These are phyloP conservation scores for Pterocarpus macrocarpus DNA, from an alignment of 306 rosid species.

Conservation along the genomic window DNA sequence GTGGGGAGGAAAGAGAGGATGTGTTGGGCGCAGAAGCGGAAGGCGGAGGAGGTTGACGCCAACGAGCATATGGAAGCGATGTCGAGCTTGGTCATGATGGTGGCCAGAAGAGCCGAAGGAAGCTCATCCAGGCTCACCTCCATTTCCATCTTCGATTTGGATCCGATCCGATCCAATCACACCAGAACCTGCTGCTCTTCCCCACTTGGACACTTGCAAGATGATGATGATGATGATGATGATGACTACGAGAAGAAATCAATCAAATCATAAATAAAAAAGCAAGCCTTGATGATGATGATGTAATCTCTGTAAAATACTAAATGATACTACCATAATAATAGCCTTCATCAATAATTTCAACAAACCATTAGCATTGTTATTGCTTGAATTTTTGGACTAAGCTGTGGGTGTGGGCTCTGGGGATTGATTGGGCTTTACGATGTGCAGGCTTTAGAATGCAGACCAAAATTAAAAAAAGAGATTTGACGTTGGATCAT, in stretches of 20 bases:
- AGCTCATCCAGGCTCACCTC: conserved; percentile 65
- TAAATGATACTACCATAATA: too few relatives aligned
- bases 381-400: too few relatives aligned
- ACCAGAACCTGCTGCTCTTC: background rate
- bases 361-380: too few relatives aligned
- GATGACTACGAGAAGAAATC: background rate
- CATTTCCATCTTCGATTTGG: conserved; percentile 13
- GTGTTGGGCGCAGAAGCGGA: conserved; percentile 68
- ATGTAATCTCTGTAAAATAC: too few relatives aligned
- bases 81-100: conserved; percentile 84
- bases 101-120: conserved; percentile 66
- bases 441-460: too few relatives aligned
- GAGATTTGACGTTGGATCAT: too few relatives aligned
- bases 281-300: background rate
- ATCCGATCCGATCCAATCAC: background rate
- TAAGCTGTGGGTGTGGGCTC: too few relatives aligned
- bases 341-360: too few relatives aligned
- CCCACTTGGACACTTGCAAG: background rate
- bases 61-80: conserved; percentile 78
- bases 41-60: conserved; percentile 75
- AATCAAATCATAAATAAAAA: background rate
- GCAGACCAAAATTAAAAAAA: too few relatives aligned
- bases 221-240: background rate
- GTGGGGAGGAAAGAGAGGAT: conserved; percentile 75
- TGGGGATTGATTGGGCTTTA: too few relatives aligned